Conservation (phyloP, 2,329 filamentous ascomycete genomes). For the Stenocarpella maydis region DNA sequence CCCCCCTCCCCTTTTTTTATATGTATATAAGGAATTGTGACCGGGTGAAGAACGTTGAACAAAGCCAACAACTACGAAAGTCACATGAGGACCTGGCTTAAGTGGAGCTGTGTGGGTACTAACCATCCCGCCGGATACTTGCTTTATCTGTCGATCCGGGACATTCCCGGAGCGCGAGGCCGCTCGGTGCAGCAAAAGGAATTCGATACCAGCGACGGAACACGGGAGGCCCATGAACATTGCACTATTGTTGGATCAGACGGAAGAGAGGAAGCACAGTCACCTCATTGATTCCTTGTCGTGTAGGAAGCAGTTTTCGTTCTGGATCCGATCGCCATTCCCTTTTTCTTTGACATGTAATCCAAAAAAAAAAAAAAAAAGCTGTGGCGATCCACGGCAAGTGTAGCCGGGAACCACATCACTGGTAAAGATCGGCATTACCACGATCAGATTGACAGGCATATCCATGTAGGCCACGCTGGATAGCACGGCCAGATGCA, state of each 20-base stretch:
- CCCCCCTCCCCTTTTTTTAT: no score
- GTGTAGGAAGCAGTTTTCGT: no score
- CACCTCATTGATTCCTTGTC: background rate
- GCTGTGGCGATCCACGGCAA: background rate
- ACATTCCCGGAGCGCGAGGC: no score
- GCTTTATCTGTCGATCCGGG: background rate
- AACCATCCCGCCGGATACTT: background rate
- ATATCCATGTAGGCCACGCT: background rate
- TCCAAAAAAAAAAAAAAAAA: no score
- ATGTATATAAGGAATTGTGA: no score
- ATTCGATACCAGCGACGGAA: background rate
- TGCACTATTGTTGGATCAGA: background rate
- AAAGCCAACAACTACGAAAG: no score
- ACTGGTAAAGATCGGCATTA: slow-evolving; percentile 1
- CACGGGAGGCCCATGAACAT: background rate
- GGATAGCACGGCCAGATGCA: background rate
- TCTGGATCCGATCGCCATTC: no score
- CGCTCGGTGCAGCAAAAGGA: background rate
- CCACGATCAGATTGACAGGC: background rate
- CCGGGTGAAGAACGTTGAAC: no score
- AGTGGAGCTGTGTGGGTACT: background rate
- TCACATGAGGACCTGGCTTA: background rate
- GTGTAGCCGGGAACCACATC: background rate
- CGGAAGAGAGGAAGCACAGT: background rate
- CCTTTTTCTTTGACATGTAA: no score